Conservation (phyloP, 2,329 filamentous ascomycete genomes). For the Mycogone perniciosa region DNA sequence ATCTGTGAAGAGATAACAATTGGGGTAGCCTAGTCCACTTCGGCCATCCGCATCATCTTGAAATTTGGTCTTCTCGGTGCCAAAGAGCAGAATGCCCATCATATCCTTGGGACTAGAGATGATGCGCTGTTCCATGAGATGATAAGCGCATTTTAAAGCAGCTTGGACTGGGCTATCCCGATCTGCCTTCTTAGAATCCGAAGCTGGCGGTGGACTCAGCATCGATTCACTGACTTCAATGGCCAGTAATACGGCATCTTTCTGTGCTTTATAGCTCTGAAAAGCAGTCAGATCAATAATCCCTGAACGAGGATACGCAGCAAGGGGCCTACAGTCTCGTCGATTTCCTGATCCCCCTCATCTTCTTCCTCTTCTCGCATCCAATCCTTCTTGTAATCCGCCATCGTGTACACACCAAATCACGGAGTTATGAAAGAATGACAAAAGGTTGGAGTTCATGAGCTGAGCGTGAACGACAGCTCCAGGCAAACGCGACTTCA, state of each 20-base stretch:
- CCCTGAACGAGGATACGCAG: neutral
- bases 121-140: constrained; percentile 96
- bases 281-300: neutral
- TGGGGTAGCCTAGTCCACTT: constrained; percentile 64
- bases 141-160: constrained; percentile 87
- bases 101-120: constrained; percentile 95
- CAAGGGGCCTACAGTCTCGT: constrained; percentile 49
- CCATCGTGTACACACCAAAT: constrained; percentile 20
- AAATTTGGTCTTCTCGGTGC: constrained; percentile 78
- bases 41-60: constrained; percentile 58
- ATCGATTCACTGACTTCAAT: constrained; percentile 89
- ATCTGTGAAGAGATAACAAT: constrained; percentile 88
- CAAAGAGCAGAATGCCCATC: constrained; percentile 92
- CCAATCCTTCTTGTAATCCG: constrained; percentile 35
- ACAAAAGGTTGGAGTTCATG: constrained; percentile 11
- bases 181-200: constrained; percentile 67
- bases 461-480: constrained; percentile 13
- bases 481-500: constrained; percentile 28
- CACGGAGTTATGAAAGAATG: neutral
- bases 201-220: constrained; percentile 60
- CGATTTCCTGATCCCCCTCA: constrained; percentile 53
- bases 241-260: constrained; percentile 96
- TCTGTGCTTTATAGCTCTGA: constrained; percentile 82
- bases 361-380: constrained; percentile 57
- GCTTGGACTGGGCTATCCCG: constrained; percentile 73